Evolutionary conservation across 2,329 filamentous ascomycete genomes (phyloP), one percentile per base, ranked within the genome.

Genomic region (Fusarium sp.): DNA sequence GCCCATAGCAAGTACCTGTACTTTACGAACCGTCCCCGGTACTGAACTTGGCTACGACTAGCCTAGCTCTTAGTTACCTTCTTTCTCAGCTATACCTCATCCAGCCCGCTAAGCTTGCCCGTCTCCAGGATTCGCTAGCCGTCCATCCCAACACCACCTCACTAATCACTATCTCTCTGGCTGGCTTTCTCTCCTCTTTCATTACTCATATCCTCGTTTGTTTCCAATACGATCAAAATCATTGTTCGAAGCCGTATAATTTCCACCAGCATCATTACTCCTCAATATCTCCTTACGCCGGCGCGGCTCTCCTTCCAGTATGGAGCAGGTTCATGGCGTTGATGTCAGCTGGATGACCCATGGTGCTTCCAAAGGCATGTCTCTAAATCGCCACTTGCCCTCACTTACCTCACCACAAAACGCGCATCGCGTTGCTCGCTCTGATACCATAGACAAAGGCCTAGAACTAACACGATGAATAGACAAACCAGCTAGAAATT

Each of bases 271-370:
- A 56, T 54, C 28, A 46, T 43, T 56, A 50, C 39, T 46, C 39
- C 35, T 15, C 44, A 55, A 20, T 40, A 51, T 47, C 57, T 47
- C 35, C 32, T 32, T 59, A 62, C 57, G 48, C 52, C 64, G 55
- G 64, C 43, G 40, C 56, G 54, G 70, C 53, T 56, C 41, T 40
- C 53, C 50, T 65, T 54, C 49, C 76, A 83, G 71, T 65, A 95
- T 95, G 92, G 92, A 95, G 80, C 90, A 91, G 73, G 87, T 92
- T 70, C 89, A 93, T 78, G 90, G 90, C 71, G 87, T 96, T 75
- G 93, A 97, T 80, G 93, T 96, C 76, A 94, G 91, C 80, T 97
- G 93, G 93, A 91, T 96, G 83, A 86, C 86, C 72, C 92, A 96
- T 80, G 91, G 92, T 76, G 88, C 90, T 72, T 89, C 90, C 68